phyloP scores from a whole-genome alignment of 2,329 filamentous ascomycete genomes.

The Penicillium griseofulvum region DNA sequence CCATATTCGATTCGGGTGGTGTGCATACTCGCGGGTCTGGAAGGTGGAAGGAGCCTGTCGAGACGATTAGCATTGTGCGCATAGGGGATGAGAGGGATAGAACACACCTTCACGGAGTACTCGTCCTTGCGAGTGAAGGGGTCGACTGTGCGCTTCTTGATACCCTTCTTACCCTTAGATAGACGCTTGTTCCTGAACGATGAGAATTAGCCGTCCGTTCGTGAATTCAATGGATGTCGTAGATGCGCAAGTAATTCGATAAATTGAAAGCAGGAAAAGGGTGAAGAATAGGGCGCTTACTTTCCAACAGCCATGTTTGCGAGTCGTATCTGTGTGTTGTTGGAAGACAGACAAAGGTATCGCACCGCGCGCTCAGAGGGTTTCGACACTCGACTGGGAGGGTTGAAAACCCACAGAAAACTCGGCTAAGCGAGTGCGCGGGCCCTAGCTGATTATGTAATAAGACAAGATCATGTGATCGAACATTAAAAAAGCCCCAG shows the following conservation, averaged over 20 bases:
- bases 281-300: conserved; percentile 41
- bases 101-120: conserved; percentile 87
- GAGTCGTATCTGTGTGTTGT: conserved; percentile 48
- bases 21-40: conserved; percentile 87
- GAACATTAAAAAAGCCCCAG: conserved; percentile 6
- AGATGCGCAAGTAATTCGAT: conserved; percentile 7
- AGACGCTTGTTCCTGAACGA: conserved; percentile 92
- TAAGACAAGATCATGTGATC: conserved; percentile 19
- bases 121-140: conserved; percentile 99
- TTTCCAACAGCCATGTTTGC: conserved; percentile 82
- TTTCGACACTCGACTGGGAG: conserved; percentile 38
- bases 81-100: neutral
- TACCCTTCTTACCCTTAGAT: conserved; percentile 99
- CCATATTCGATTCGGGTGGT: conserved; percentile 1
- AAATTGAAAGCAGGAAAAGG: conserved; percentile 5
- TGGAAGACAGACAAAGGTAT: conserved; percentile 44
- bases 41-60: conserved; percentile 86
- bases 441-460: conserved; percentile 38
- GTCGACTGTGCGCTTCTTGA: conserved; percentile 99
- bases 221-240: conserved; percentile 2
- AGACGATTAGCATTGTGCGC: conserved; percentile 18
- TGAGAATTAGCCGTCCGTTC: conserved; percentile 18
- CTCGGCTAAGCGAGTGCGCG: conserved; percentile 44
- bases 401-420: conserved; percentile 48
- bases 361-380: conserved; percentile 41